Conservation (phyloP, 2,329 filamentous ascomycete species). For the Epichloe festucae region DNA sequence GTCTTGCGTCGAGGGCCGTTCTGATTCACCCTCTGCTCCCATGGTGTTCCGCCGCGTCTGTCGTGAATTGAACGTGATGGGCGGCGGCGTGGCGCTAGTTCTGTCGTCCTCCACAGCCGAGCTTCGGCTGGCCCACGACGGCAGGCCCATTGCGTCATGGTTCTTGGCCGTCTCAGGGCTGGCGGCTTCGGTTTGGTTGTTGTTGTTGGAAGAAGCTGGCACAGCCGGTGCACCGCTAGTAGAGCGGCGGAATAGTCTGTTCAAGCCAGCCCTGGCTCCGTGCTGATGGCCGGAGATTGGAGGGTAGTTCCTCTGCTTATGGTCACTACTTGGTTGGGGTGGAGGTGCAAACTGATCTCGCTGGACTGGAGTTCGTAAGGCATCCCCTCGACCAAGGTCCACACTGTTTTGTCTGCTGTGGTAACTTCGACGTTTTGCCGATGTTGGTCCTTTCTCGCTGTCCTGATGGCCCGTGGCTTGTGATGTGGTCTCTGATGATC, state of each 20-base stretch:
- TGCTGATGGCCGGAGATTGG: constrained; percentile 34
- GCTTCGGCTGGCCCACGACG: constrained; percentile 25
- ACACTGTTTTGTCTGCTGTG: constrained; percentile 18
- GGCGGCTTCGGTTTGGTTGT: constrained; percentile 1
- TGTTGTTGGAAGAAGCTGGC: neutral
- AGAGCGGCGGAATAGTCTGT: constrained; percentile 38
- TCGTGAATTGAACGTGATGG: constrained; percentile 36
- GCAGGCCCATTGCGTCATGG: constrained; percentile 22
- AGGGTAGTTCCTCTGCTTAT: constrained; percentile 33
- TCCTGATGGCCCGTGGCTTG: constrained; percentile 7
- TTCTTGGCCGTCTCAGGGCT: constrained; percentile 10
- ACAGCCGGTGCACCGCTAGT: constrained; percentile 21
- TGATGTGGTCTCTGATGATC: constrained; percentile 15
- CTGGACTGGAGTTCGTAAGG: constrained; percentile 14
- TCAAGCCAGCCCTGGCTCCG: constrained; percentile 32
- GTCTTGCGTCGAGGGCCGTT: constrained; percentile 9
- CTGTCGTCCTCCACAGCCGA: constrained; percentile 28
- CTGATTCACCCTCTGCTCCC: constrained; percentile 10
- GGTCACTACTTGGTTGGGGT: constrained; percentile 13
- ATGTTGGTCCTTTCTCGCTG: constrained; percentile 4
- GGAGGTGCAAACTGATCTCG: constrained; percentile 10
- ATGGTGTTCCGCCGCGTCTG: constrained; percentile 17
- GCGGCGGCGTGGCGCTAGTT: constrained; percentile 40
- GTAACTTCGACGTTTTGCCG: constrained; percentile 10
- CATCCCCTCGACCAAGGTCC: constrained; percentile 15